Base-by-base conservation (phyloP, 2,329 filamentous ascomycete species). In the Hypoxylon sp. region DNA sequence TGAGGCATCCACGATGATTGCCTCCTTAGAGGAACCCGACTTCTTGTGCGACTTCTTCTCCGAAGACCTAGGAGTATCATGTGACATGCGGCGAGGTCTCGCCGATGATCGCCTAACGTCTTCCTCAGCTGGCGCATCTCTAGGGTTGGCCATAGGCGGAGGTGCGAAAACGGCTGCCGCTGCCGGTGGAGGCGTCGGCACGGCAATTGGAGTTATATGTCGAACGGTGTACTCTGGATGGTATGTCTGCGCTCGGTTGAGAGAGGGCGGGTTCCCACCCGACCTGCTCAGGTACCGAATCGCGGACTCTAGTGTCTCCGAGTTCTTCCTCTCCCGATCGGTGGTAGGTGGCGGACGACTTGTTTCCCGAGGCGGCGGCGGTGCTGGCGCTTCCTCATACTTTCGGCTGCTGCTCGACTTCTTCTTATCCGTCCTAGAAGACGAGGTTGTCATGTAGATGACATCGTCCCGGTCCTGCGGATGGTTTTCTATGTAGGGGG, bases 161-260 rank as follows among this genome's bases (percentile, higher is more conserved):
- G 75, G 75, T 17, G 73, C 58, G 30, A 75, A 75, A 19, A 66
- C 63, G 2, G 72, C 60, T 19, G 23, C 7, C 3, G 70, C 36
- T 7, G 75, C 74, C 2, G 77, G 76, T 14, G 77, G 77, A 2
- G 77, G 77, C n/a, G 75, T 77, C n/a, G 76, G 73, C 2, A 75
- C 75, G 14, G 74, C 68, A n/a, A 75, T 73, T 5, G 66, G 70
- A 11, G 36, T 49, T 17, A 68, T 58, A 41, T 72, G 73, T n/a
- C 60, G 46, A 45, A 65, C 50, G 11, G 25, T 21, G 13, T 36
- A 56, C 25, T 71, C 65, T 5, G 72, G 68, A 30, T 74, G 61
- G 48, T 65, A 76, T 5, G 77, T 76, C 53, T 76, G 70, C 9
- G 74, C 53, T 30, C 75, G 66, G 10, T 25, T 62, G 52, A 71